Base-by-base conservation (phyloP, 768 basidiomycete species). In the Collybia nuda region DNA sequence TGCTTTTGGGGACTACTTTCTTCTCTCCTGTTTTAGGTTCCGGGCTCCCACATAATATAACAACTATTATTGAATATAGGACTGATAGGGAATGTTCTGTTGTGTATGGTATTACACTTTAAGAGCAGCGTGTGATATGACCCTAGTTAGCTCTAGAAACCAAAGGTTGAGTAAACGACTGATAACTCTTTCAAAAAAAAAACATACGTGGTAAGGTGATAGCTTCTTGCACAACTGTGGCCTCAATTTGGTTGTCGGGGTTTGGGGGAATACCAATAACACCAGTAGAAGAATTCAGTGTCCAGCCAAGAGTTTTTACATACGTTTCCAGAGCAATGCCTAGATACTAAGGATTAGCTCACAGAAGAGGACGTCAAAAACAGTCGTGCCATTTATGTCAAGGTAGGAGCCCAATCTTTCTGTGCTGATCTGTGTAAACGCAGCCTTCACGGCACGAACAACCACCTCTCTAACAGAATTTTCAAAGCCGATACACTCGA, bases 231-330 rank as follows among this genome's bases (percentile, higher is more conserved):
- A 92, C 86, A 43, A 93, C 78, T 0, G 88, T 87, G 0, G 91
- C 88, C 60, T 88, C 85, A 58, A 93, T 89, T 61, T 90, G 89
- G 66, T 93, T 93, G 68, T 93, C 91, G 12, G 87, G 86, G 66
- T 93, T 93, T 39, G 84, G 79, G 19, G 92, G 91, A 48, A 93
- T 73, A 14, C 67, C 71, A 45, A 92, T 75, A n/a, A 84, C 79
- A 6, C 77, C 78, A 0, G 73, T 75, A 14, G 76, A 66, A 14
- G 69, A 57, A 50, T 90, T 80, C 36, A 80, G 54, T 17, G 72
- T 66, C 91, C 91, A 93, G 18, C 82, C 87, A 42, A 88, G 76
- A 55, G 78, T 78, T 54, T 75, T 63, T 28, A 89, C 73, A 64
- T 84, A 90, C 9, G 69, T 72, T 24, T 76, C 74, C 40, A 93